Evolutionary conservation across 1,139 yeast genomes (phyloP).

Genomic region (Candida mesenterica): DNA sequence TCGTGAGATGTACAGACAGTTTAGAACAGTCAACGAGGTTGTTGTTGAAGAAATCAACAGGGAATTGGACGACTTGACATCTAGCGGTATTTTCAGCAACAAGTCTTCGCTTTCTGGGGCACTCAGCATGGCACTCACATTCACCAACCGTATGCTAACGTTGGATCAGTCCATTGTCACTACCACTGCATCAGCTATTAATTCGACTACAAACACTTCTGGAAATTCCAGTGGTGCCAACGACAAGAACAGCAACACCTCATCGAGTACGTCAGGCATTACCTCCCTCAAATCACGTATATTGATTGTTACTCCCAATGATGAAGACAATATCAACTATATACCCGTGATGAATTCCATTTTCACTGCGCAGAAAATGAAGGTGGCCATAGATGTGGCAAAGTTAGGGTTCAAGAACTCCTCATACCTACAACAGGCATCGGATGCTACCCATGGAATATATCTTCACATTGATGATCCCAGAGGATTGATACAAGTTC

Average conservation of each 20-base stretch:
- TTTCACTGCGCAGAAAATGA: constrained; percentile 93
- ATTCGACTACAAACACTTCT: constrained; percentile 35
- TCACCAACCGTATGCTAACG: constrained; percentile 66
- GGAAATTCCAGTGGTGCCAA: constrained; percentile 10
- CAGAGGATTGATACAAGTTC: constrained; percentile 69
- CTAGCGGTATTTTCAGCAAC: constrained; percentile 10
- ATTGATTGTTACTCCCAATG: constrained; percentile 71
- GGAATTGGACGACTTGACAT: constrained; percentile 22
- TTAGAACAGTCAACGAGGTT: constrained; percentile 75
- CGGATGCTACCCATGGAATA: constrained; percentile 92
- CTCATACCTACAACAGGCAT: constrained; percentile 90
- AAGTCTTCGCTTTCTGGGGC: constrained; percentile 70
- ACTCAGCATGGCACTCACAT: constrained; percentile 71
- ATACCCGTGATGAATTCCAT: constrained; percentile 94
- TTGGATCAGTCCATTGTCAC: constrained; percentile 50
- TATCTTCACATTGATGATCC: constrained; percentile 77
- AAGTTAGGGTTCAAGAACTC: constrained; percentile 70
- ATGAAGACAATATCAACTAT: constrained; percentile 76
- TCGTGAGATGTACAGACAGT: constrained; percentile 76
- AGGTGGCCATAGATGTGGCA: constrained; percentile 86
- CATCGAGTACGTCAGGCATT: constrained; percentile 20
- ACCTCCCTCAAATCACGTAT: constrained; percentile 65
- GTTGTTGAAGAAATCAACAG: constrained; percentile 61
- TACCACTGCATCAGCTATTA: constrained; percentile 48
- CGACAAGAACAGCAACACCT: constrained; percentile 5